phyloP scores from a whole-genome alignment of 108 stramenopile species.

The Cyclostephanos invisitatus region DNA sequence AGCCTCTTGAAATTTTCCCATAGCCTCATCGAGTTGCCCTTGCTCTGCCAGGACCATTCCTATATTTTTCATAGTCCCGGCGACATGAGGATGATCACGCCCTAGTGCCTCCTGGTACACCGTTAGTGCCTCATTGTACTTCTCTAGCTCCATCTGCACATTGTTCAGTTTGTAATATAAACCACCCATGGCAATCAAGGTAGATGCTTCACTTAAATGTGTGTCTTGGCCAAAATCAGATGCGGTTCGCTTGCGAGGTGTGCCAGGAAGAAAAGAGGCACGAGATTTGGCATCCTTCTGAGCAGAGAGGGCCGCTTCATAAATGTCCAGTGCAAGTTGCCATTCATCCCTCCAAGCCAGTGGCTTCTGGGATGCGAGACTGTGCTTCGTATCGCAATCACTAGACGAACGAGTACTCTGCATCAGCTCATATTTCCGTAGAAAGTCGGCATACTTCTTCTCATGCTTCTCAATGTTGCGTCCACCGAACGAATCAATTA shows the following conservation, averaged over 20 bases:
- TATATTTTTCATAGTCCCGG: conserved; percentile 81
- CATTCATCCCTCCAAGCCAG: conserved; percentile 43
- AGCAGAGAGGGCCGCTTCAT: conserved; percentile 50
- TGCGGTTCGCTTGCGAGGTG: conserved; percentile 32
- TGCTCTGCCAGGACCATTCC: conserved; percentile 83
- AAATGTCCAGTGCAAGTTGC: conserved; percentile 70
- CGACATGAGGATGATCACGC: conserved; percentile 68
- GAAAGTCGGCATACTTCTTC: conserved; percentile 62
- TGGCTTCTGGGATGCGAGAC: conserved; percentile 8
- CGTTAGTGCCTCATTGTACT: conserved; percentile 65
- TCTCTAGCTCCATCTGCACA: conserved; percentile 65
- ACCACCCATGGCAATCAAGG: conserved; percentile 75
- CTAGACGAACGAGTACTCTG: conserved; percentile 24
- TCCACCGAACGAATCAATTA: conserved; percentile 53
- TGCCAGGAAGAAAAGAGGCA: conserved; percentile 21
- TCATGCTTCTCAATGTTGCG: conserved; percentile 49
- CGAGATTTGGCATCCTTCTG: conserved; percentile 43
- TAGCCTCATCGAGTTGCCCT: conserved; percentile 68
- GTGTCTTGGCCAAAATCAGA: conserved; percentile 34
- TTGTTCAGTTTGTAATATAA: conserved; percentile 77
- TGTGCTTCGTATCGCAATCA: neutral
- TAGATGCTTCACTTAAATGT: conserved; percentile 60
- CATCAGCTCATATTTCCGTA: conserved; percentile 50
- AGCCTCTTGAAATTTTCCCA: conserved; percentile 70
- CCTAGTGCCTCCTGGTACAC: conserved; percentile 66